Evolutionary conservation across 768 basidiomycete species (phyloP).

Genomic region (Termitomyces sp.): DNA sequence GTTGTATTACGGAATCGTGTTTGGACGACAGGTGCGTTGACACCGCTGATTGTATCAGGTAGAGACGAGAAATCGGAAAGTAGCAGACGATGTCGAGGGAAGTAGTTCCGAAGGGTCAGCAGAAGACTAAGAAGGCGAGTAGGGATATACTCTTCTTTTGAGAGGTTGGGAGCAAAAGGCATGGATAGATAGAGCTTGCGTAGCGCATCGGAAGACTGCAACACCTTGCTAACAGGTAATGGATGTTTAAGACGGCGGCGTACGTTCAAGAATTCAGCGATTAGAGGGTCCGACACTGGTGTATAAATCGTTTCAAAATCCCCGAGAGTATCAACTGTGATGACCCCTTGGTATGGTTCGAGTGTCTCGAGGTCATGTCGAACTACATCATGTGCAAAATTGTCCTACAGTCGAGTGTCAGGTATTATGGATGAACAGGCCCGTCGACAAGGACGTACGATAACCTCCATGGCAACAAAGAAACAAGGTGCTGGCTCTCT

Average conservation of each 20-base stretch:
- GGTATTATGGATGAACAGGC: background rate
- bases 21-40: constrained; percentile 89
- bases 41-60: constrained; percentile 78
- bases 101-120: constrained; percentile 71
- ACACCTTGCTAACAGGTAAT: constrained; percentile 49
- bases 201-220: constrained; percentile 48
- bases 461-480: constrained; percentile 91
- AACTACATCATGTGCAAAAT: constrained; percentile 93
- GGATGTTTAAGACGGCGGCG: constrained; percentile 55
- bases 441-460: constrained; percentile 47
- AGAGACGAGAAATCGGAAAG: constrained; percentile 89
- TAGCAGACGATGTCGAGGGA: constrained; percentile 91
- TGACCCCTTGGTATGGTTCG: constrained; percentile 77
- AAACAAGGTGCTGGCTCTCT: constrained; percentile 83
- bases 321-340: constrained; percentile 72
- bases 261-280: constrained; percentile 69
- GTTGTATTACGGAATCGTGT: constrained; percentile 82
- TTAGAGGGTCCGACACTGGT: constrained; percentile 79
- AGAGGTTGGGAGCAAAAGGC: constrained; percentile 90
- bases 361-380: constrained; percentile 82
- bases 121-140: constrained; percentile 86
- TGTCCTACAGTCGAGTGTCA: constrained; percentile 52
- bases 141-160: constrained; percentile 84
- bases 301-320: constrained; percentile 84
- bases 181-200: constrained; percentile 63